phyloP scores from a whole-genome alignment of 306 rosid species.

The Ormosia semicastrata region DNA sequence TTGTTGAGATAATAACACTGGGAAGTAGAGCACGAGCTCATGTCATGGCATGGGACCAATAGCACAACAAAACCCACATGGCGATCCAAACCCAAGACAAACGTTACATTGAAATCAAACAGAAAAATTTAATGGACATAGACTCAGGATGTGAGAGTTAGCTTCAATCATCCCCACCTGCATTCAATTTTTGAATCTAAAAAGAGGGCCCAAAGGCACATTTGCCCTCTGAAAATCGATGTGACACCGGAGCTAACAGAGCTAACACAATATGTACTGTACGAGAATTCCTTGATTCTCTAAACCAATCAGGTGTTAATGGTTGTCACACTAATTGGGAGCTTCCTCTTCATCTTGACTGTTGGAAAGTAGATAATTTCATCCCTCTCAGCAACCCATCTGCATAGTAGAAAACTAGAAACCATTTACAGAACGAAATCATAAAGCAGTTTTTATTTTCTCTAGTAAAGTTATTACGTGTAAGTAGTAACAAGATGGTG shows the following conservation, averaged over 20 bases:
- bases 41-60: not conserved
- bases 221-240: conserved; percentile 31
- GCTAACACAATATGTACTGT: not conserved
- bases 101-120: conserved; percentile 20
- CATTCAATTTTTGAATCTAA: conserved; percentile 22
- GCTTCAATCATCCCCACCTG: conserved; percentile 40
- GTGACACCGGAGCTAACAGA: conserved; percentile 46
- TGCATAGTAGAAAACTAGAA: conserved; percentile 22
- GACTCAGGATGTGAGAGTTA: conserved; percentile 40
- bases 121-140: conserved; percentile 25
- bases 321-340: conserved; percentile 57
- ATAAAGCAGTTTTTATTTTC: not conserved
- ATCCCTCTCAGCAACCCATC: conserved; percentile 75
- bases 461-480: conserved; percentile 30
- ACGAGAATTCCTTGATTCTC: not conserved
- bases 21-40: not conserved
- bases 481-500: conserved; percentile 66
- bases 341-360: conserved; percentile 77
- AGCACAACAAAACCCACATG: not conserved
- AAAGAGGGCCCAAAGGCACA: conserved; percentile 13
- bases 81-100: conserved; percentile 11
- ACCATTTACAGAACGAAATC: not conserved
- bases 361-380: conserved; percentile 72
- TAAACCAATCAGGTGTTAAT: conserved; percentile 7
- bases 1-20: not conserved